These are phyloP conservation scores for Pseudogymnoascus sp. DNA, from an alignment of 2,329 filamentous ascomycete genomes.

Conservation along the genomic window DNA sequence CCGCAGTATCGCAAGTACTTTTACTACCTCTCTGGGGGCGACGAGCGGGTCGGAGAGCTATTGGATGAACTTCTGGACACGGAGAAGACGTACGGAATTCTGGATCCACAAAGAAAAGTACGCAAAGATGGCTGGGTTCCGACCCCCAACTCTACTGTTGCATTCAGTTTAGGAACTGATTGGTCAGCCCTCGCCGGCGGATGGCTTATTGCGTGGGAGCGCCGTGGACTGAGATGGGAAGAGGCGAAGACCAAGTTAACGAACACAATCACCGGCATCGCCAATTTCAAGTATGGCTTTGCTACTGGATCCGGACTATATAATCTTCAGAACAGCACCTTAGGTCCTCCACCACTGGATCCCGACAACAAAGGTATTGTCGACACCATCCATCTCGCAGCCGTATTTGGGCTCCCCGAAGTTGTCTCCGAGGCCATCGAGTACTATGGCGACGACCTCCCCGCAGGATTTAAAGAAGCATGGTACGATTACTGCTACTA, in stretches of 20 bases:
- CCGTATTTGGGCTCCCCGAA: slow-evolving; percentile 52
- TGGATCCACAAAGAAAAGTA: slow-evolving; percentile 54
- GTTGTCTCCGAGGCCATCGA: slow-evolving; percentile 49
- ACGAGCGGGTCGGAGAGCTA: slow-evolving; percentile 22
- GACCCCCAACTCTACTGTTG: slow-evolving; percentile 33
- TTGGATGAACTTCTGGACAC: slow-evolving; percentile 37
- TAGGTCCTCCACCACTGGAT: slow-evolving; percentile 46
- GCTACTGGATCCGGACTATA: slow-evolving; percentile 49
- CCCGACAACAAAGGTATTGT: slow-evolving; percentile 34
- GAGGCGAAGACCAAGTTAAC: slow-evolving; percentile 44
- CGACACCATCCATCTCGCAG: slow-evolving; percentile 46
- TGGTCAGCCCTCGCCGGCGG: slow-evolving; percentile 49
- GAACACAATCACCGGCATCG: slow-evolving; percentile 43
- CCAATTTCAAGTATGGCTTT: slow-evolving; percentile 49
- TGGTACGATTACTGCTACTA: slow-evolving; percentile 56
- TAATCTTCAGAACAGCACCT: slow-evolving; percentile 40
- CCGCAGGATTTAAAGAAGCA: slow-evolving; percentile 42
- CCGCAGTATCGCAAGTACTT: slow-evolving; percentile 50
- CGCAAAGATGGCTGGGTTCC: slow-evolving; percentile 44
- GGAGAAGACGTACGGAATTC: slow-evolving; percentile 43
- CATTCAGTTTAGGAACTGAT: slow-evolving; percentile 50
- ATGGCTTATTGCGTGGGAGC: slow-evolving; percentile 55
- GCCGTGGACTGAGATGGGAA: slow-evolving; percentile 45
- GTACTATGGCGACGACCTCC: slow-evolving; percentile 38
- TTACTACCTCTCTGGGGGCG: slow-evolving; percentile 18